Conservation (phyloP, 768 basidiomycete species). For the Termitomyces sp. region DNA sequence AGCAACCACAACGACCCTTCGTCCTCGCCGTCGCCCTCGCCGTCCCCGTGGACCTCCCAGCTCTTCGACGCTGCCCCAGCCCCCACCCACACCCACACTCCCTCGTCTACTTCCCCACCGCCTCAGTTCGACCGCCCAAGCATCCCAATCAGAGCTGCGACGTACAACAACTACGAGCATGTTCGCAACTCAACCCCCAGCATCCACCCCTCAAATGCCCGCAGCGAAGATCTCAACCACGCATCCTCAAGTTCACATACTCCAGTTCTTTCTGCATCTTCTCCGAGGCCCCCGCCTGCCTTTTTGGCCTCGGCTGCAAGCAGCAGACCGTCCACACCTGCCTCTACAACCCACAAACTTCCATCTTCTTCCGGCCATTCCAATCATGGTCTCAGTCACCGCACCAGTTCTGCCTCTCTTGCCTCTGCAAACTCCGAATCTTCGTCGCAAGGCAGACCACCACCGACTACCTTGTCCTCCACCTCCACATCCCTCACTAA, state of each 20-base stretch:
- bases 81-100: constrained; percentile 22
- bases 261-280: constrained; percentile 23
- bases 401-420: constrained; percentile 40
- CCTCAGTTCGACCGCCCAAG: constrained; percentile 33
- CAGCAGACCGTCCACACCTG: constrained; percentile 58
- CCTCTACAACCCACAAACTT: constrained; percentile 38
- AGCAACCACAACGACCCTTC: constrained; percentile 31
- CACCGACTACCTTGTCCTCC: constrained; percentile 49
- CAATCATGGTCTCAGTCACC: constrained; percentile 36
- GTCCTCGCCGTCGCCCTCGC: constrained; percentile 24
- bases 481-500: constrained; percentile 51
- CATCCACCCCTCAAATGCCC: constrained; percentile 40
- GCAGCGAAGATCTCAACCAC: constrained; percentile 73
- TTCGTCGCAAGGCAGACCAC: constrained; percentile 40
- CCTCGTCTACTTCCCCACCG: constrained; percentile 23
- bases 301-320: constrained; percentile 37
- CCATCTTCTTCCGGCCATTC: constrained; percentile 51
- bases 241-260: constrained; percentile 21
- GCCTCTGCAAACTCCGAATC: constrained; percentile 52
- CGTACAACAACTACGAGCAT: constrained; percentile 49
- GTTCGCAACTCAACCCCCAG: constrained; percentile 41
- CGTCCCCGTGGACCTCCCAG: constrained; percentile 29
- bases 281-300: constrained; percentile 38
- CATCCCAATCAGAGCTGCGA: constrained; percentile 61
- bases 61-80: constrained; percentile 16